Percentiles rank a stretch among this genome's conserved stretches.
phyloP scores from a whole-genome alignment of 768 basidiomycete species.

The Podaxis sp. region DNA sequence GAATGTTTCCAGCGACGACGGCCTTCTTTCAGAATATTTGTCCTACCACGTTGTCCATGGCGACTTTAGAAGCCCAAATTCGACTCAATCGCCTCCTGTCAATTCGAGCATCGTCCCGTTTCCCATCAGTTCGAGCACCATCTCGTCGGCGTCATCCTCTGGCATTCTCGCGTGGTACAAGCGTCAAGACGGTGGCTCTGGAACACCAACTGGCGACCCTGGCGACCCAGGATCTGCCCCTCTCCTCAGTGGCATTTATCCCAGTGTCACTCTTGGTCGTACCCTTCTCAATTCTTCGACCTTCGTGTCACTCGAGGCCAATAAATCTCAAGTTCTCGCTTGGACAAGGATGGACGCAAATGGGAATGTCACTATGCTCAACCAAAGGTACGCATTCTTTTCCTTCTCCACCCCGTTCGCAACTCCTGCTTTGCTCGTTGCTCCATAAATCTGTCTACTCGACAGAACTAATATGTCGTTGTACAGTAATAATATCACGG shows the following conservation, averaged over 20 bases:
- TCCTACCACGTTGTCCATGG: conserved; percentile 60
- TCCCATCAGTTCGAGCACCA: not conserved
- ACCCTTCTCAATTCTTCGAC: conserved; percentile 55
- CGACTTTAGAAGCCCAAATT: conserved; percentile 33
- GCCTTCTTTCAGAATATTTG: conserved; percentile 44
- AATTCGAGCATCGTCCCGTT: conserved; percentile 5
- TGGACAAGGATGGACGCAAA: conserved; percentile 25
- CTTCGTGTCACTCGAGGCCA: conserved; percentile 56
- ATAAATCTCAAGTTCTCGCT: conserved; percentile 54
- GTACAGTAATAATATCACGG: conserved; percentile 26
- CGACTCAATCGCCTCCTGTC: not conserved
- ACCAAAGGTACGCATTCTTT: conserved; percentile 41
- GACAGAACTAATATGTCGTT: not conserved
- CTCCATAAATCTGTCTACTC: not conserved
- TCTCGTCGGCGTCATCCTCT: conserved; percentile 7
- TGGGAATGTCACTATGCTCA: conserved; percentile 40
- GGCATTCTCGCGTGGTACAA: conserved; percentile 16
- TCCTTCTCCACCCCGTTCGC: not conserved
- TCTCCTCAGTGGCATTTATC: conserved; percentile 41
- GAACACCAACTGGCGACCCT: conserved; percentile 10
- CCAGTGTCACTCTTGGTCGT: conserved; percentile 62
- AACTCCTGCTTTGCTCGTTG: conserved; percentile 5
- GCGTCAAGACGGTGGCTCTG: conserved; percentile 13
- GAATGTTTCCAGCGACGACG: conserved; percentile 21
- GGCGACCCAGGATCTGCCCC: conserved; percentile 12